phyloP scores from a whole-genome alignment of 1,284 basidiomycete species.

The Somion occarium region DNA sequence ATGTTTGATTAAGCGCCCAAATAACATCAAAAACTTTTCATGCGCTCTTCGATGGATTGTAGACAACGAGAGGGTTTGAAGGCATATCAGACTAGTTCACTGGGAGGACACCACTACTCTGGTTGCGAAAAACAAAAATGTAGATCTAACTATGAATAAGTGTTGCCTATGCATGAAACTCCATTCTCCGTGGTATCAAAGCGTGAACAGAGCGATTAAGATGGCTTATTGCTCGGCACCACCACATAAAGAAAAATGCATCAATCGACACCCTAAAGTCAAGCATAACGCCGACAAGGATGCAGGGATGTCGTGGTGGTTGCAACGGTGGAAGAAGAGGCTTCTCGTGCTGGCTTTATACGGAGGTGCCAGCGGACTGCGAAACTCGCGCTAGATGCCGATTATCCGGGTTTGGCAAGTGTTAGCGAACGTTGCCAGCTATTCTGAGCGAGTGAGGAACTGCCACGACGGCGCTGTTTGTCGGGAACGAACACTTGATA shows the following conservation, averaged over 20 bases:
- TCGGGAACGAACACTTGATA: background rate
- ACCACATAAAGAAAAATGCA: conserved; percentile 34
- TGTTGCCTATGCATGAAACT: conserved; percentile 81
- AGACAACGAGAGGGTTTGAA: too few species aligned
- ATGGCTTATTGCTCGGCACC: conserved; percentile 56
- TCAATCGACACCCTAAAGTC: conserved; percentile 38
- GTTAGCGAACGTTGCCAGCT: background rate
- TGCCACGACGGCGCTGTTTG: background rate
- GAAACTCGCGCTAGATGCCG: background rate
- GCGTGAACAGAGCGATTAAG: conserved; percentile 77
- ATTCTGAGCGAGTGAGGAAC: background rate
- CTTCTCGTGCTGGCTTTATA: too few species aligned
- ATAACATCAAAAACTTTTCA: too few species aligned
- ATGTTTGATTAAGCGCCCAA: too few species aligned
- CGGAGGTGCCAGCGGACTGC: background rate
- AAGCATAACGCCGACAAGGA: conserved; percentile 55
- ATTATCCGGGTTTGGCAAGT: background rate
- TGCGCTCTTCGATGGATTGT: too few species aligned
- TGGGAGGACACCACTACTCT: too few species aligned
- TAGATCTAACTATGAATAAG: too few species aligned
- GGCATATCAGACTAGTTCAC: too few species aligned
- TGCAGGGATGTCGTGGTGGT: conserved; percentile 40
- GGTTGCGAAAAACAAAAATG: too few species aligned
- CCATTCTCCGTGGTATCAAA: conserved; percentile 55
- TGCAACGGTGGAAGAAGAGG: conserved; percentile 32